Evolutionary conservation across 148 eudicot genomes (phyloP).

Genomic region (Fagopyrum homotropicum): DNA sequence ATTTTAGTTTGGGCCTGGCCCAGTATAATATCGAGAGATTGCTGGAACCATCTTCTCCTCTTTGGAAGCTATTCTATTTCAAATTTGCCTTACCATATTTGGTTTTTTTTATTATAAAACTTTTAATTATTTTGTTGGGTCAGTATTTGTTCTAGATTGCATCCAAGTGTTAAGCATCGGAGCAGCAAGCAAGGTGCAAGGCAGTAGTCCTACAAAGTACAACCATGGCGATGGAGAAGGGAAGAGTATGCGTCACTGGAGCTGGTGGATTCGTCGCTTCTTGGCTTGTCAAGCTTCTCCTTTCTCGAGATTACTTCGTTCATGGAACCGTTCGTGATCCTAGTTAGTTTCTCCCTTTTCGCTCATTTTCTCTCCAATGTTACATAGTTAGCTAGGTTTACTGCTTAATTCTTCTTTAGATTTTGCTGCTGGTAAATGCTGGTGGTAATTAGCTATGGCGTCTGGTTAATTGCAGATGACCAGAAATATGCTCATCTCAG

Average conservation of each 20-base stretch:
- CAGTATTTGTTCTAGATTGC: too few species aligned
- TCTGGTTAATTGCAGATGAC: slow-evolving; percentile 21
- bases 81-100: too few species aligned
- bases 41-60: too few species aligned
- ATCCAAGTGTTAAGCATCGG: too few species aligned
- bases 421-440: background rate
- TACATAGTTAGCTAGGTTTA: background rate
- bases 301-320: slow-evolving; percentile 36
- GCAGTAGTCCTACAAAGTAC: background rate
- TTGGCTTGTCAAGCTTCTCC: slow-evolving; percentile 58
- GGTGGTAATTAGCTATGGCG: background rate
- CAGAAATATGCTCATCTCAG: slow-evolving; percentile 32
- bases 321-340: slow-evolving; percentile 68
- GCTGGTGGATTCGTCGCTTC: slow-evolving; percentile 70
- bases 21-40: too few species aligned
- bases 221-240: slow-evolving; percentile 12
- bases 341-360: slow-evolving; percentile 20
- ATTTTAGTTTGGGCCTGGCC: too few species aligned
- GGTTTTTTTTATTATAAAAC: too few species aligned
- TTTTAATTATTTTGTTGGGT: too few species aligned
- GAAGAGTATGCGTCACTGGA: slow-evolving; percentile 59
- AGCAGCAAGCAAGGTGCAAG: too few species aligned
- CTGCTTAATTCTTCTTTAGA: background rate
- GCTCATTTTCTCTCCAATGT: background rate
- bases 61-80: too few species aligned